Conservation (phyloP, 1,284 basidiomycete genomes). For the Cryptococcus depauperatus region DNA sequence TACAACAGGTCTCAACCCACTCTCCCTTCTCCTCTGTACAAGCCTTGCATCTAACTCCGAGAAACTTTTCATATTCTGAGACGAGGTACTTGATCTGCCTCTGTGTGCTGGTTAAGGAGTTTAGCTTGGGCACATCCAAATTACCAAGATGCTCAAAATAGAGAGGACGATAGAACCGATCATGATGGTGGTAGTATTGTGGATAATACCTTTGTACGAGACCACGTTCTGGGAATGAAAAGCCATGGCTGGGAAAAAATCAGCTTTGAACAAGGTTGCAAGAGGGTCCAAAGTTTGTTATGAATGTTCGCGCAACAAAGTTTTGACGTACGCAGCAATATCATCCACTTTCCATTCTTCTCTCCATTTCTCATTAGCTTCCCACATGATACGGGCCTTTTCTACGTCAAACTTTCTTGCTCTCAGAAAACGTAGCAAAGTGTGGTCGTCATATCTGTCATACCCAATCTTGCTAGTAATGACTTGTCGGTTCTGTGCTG, state of each 20-base stretch:
- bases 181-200: slow-evolving; percentile 92
- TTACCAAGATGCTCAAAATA: slow-evolving; percentile 92
- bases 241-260: slow-evolving; percentile 53
- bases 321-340: slow-evolving; percentile 63
- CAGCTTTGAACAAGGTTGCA: no score
- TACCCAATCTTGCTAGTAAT: slow-evolving; percentile 39
- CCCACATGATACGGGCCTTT: slow-evolving; percentile 77
- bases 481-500: slow-evolving; percentile 8
- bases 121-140: slow-evolving; percentile 77
- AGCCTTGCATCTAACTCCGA: slow-evolving; percentile 70
- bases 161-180: slow-evolving; percentile 90
- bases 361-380: slow-evolving; percentile 80
- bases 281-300: neutral
- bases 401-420: slow-evolving; percentile 85
- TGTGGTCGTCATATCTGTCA: slow-evolving; percentile 71
- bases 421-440: slow-evolving; percentile 77
- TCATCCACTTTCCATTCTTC: slow-evolving; percentile 82
- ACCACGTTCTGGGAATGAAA: slow-evolving; percentile 74
- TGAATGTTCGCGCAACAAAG: no score
- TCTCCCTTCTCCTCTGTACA: slow-evolving; percentile 61
- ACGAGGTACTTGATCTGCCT: slow-evolving; percentile 85
- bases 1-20: slow-evolving; percentile 95
- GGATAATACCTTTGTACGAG: slow-evolving; percentile 86
- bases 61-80: slow-evolving; percentile 87
- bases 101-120: slow-evolving; percentile 72